phyloP scores from a whole-genome alignment of 805 yeast genomes.

The Kodamaea leandrae region DNA sequence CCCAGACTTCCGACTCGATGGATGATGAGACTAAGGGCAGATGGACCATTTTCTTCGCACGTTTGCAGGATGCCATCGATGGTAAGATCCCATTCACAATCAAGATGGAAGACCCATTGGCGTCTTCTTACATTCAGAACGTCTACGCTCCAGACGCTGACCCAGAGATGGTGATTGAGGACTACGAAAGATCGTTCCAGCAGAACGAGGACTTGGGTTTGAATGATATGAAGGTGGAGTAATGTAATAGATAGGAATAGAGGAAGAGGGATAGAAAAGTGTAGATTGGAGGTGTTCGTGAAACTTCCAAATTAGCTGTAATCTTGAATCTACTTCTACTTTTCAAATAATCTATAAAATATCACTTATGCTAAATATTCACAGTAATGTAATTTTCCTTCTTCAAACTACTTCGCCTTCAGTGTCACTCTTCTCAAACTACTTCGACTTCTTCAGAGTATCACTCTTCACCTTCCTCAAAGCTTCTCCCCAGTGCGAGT shows the following conservation, averaged over 20 bases:
- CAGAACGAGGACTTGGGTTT: conserved; percentile 93
- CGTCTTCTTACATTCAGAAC: conserved; percentile 93
- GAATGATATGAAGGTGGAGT: conserved; percentile 44
- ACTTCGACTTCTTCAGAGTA: conserved; percentile 3
- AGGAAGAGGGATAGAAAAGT: not conserved
- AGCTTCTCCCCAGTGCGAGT: conserved; percentile 27
- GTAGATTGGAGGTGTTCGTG: not conserved
- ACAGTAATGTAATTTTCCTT: no score
- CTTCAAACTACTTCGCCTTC: not conserved
- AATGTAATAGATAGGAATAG: not conserved
- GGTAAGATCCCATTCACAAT: conserved; percentile 85
- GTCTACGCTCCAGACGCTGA: conserved; percentile 98
- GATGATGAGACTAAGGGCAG: conserved; percentile 68
- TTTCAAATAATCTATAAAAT: no score
- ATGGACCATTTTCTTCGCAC: conserved; percentile 78
- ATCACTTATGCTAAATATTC: no score
- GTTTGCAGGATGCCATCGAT: conserved; percentile 70
- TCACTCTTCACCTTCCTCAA: conserved; percentile 18
- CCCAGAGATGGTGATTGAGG: conserved; percentile 92
- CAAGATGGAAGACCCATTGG: conserved; percentile 89
- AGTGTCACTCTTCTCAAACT: no score
- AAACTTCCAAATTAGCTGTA: no score
- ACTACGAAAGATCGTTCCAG: conserved; percentile 81
- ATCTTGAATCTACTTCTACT: no score
- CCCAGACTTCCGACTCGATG: conserved; percentile 90